A percentile compares a stretch with the other conserved stretches of the same genome.
Evolutionary conservation across 2,329 filamentous ascomycete genomes (phyloP).

Genomic region (Aspergillus pseudonomiae): DNA sequence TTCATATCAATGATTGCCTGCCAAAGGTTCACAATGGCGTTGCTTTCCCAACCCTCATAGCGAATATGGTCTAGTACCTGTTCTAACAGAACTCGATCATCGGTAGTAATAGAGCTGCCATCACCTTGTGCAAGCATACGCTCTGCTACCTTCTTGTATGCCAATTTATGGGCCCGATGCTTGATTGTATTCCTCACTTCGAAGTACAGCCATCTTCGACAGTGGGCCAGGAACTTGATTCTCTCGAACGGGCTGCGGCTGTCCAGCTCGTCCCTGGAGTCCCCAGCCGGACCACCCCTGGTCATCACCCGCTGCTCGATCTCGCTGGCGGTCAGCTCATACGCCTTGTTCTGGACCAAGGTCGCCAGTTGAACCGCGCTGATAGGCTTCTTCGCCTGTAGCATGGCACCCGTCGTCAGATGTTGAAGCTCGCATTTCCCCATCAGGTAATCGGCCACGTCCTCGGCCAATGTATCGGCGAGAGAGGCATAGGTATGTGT

Average conservation of each 20-base stretch:
- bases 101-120: neutral
- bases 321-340: neutral
- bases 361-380: neutral
- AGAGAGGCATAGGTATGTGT: neutral
- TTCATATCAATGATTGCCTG: neutral
- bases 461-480: neutral
- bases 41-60: neutral
- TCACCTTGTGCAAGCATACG: neutral
- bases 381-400: neutral
- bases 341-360: neutral
- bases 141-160: neutral
- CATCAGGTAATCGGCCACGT: neutral
- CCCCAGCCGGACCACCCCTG: neutral
- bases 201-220: conserved; percentile 2
- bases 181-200: neutral
- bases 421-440: neutral
- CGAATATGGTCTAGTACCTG: neutral
- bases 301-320: neutral
- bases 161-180: neutral
- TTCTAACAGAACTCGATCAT: neutral
- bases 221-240: neutral
- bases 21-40: neutral
- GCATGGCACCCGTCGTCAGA: neutral
- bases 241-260: neutral
- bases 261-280: neutral